Conservation (phyloP, 495 filamentous ascomycete species). For the Xylaria sp. region DNA sequence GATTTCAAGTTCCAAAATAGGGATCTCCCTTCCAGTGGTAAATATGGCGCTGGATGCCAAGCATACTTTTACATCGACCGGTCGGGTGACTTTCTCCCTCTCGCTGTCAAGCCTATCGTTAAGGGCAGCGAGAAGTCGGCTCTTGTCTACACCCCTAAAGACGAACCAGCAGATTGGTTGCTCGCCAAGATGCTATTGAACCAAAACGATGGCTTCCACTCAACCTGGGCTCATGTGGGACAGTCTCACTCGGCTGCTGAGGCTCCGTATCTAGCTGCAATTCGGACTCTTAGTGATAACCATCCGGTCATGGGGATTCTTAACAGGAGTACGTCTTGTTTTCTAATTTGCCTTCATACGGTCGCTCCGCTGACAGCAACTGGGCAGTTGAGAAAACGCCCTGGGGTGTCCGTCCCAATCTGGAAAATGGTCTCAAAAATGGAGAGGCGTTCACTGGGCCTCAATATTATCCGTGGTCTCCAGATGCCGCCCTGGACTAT, state of each 20-base stretch:
- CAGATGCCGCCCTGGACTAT: background rate
- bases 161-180: conserved; percentile 44
- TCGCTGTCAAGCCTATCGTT: conserved; percentile 8
- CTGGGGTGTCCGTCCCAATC: conserved; percentile 2
- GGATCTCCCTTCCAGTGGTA: conserved; percentile 6
- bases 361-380: background rate
- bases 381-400: conserved; percentile 19
- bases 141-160: conserved; percentile 45
- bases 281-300: conserved; percentile 40
- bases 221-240: conserved; percentile 40
- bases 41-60: conserved; percentile 7
- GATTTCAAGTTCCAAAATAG: conserved; percentile 1
- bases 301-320: conserved; percentile 28
- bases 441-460: background rate
- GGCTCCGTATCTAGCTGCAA: conserved; percentile 42
- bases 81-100: conserved; percentile 6
- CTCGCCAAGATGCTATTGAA: conserved; percentile 51
- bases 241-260: conserved; percentile 43
- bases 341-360: background rate
- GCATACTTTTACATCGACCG: conserved; percentile 8
- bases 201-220: conserved; percentile 44
- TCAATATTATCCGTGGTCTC: conserved; percentile 15
- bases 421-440: background rate
- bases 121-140: conserved; percentile 1
- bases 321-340: conserved; percentile 22